These are phyloP conservation scores for Stemphylium lycopersici DNA, from an alignment of 2,329 filamentous ascomycete genomes.

Conservation along the genomic window DNA sequence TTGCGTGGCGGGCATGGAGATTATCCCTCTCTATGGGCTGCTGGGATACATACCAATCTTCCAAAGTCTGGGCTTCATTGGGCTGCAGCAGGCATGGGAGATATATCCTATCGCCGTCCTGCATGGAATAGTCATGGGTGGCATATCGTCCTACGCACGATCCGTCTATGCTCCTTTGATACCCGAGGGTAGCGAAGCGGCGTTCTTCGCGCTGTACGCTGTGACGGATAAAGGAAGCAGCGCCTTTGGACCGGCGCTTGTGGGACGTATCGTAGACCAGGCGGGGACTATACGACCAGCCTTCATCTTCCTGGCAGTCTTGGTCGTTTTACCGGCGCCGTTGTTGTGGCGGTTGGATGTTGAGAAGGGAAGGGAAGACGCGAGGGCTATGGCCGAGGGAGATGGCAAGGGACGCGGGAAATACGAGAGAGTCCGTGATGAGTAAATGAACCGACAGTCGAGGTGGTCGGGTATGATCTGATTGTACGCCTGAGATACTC, in stretches of 20 bases:
- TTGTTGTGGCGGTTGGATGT: slow-evolving; percentile 82
- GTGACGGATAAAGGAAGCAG: slow-evolving; percentile 96
- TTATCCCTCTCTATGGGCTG: slow-evolving; percentile 88
- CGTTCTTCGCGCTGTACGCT: slow-evolving; percentile 92
- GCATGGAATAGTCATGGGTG: slow-evolving; percentile 88
- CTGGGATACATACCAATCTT: slow-evolving; percentile 82
- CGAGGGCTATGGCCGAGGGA: slow-evolving; percentile 31
- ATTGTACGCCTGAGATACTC: slow-evolving; percentile 12
- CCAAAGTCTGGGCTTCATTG: slow-evolving; percentile 72
- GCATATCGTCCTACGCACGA: slow-evolving; percentile 85
- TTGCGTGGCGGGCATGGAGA: slow-evolving; percentile 82
- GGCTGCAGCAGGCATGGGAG: slow-evolving; percentile 86
- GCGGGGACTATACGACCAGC: slow-evolving; percentile 59
- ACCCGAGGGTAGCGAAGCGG: slow-evolving; percentile 87
- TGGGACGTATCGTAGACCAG: slow-evolving; percentile 83
- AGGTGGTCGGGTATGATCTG: slow-evolving; percentile 1
- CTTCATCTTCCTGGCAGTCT: slow-evolving; percentile 81
- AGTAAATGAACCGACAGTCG: slow-evolving; percentile 6
- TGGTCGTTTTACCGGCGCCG: slow-evolving; percentile 79
- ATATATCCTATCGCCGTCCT: slow-evolving; percentile 88
- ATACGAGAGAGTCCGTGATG: slow-evolving; percentile 27
- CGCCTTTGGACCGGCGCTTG: slow-evolving; percentile 87
- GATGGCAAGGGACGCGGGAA: slow-evolving; percentile 19
- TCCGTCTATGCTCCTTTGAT: slow-evolving; percentile 89
- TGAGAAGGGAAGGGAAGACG: slow-evolving; percentile 57